Percentiles rank a stretch among this genome's conserved stretches.
Conservation (phyloP, 495 filamentous ascomycete genomes). For the Xylaria venustula region DNA sequence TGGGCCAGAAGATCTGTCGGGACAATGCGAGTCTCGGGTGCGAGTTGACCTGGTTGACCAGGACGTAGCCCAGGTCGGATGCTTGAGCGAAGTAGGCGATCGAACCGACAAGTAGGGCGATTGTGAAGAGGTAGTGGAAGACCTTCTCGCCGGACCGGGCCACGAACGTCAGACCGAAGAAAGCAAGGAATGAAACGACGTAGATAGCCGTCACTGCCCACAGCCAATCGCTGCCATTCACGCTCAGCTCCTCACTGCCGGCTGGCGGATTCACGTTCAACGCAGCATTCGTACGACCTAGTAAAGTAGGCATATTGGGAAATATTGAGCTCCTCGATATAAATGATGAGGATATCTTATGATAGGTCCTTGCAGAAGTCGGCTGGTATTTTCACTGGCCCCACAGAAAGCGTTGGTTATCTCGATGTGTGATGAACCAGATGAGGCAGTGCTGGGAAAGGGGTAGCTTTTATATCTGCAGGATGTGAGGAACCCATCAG, state of each 20-base stretch:
- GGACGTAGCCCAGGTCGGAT: conserved; percentile 40
- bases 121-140: conserved; percentile 55
- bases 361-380: not conserved
- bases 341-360: not conserved
- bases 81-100: conserved; percentile 47
- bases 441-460: not conserved
- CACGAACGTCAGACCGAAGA: conserved; percentile 36
- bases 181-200: conserved; percentile 34
- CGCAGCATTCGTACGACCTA: conserved; percentile 40
- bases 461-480: conserved; percentile 5
- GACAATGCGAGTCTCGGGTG: conserved; percentile 21
- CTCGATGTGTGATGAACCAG: not conserved
- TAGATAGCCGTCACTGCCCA: conserved; percentile 47
- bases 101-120: conserved; percentile 45
- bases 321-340: not conserved
- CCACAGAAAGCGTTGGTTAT: not conserved
- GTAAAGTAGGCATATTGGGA: conserved; percentile 28
- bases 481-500: not conserved
- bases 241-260: conserved; percentile 36
- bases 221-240: conserved; percentile 48
- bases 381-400: not conserved
- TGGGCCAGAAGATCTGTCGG: conserved; percentile 51
- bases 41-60: conserved; percentile 34
- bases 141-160: conserved; percentile 47
- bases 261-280: conserved; percentile 43